Evolutionary conservation across 1,284 basidiomycete genomes (phyloP).

Genomic region (Sporisorium exsertum): DNA sequence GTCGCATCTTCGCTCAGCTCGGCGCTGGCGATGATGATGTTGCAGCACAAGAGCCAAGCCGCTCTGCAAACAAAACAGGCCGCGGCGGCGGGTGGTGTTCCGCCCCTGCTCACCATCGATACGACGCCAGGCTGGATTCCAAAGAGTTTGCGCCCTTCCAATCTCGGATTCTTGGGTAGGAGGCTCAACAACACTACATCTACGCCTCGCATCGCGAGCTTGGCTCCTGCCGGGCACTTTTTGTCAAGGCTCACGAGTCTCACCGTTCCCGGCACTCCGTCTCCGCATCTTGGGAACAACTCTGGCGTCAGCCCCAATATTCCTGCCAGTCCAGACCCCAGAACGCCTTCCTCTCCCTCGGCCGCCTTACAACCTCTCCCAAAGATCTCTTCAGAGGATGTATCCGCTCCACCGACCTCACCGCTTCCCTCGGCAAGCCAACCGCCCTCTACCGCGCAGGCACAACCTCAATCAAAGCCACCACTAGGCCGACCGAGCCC

Average conservation of each 20-base stretch:
- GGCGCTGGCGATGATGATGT: slow-evolving; percentile 45
- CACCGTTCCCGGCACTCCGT: slow-evolving; percentile 43
- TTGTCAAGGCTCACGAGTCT: slow-evolving; percentile 54
- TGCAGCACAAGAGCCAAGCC: slow-evolving; percentile 40
- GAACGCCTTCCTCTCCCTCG: slow-evolving; percentile 19
- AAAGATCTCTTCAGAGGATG: slow-evolving; percentile 2
- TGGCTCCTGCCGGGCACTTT: slow-evolving; percentile 63
- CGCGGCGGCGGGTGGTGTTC: not conserved
- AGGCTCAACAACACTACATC: not conserved
- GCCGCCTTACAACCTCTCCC: slow-evolving; percentile 13
- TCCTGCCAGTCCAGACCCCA: slow-evolving; percentile 11
- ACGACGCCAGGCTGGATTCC: slow-evolving; percentile 45
- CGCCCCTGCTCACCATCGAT: slow-evolving; percentile 30
- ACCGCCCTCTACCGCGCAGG: not conserved
- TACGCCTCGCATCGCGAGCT: slow-evolving; percentile 43
- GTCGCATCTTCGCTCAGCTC: slow-evolving; percentile 49
- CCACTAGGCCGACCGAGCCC: slow-evolving; percentile 56
- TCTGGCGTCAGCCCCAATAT: slow-evolving; percentile 10
- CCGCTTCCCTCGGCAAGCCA: slow-evolving; percentile 5
- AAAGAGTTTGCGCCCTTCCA: slow-evolving; percentile 19
- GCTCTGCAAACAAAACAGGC: slow-evolving; percentile 19
- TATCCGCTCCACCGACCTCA: slow-evolving; percentile 7
- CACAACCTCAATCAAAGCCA: not conserved
- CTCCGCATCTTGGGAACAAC: not conserved
- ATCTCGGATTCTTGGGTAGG: slow-evolving; percentile 24